Base-by-base conservation (phyloP, 2,329 filamentous ascomycete genomes). In the Gremmenia infestans region DNA sequence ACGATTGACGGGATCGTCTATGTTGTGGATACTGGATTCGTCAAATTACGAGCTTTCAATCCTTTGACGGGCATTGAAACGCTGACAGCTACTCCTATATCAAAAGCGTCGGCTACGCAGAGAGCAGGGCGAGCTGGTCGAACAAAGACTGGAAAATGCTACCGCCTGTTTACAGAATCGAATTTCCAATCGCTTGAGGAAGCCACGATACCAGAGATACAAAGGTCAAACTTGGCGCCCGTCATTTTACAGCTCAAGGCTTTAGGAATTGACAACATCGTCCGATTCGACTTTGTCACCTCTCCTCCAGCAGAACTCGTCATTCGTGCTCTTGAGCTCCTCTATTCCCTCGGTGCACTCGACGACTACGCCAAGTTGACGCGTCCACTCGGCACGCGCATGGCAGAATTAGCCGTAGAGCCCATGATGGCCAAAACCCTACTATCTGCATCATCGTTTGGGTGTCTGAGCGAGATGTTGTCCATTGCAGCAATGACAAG, bases 351-450 rank as follows among this genome's bases (percentile, higher is more conserved):
- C 5, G 91, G 91, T 6, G 91, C 91, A 0, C 75, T 99, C 12
- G 92, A 97, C 66, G 84, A 88, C 52, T 93, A 96, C 68, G 91
- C 91, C 14, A 95, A 93, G 68, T 81, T 99, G 28, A 97, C 93
- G 2, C 86, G 83, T 63, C 92, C 94, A 0, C 76, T 97, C n/a
- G 94, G 94, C 0, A 78, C 83, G 58, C 82, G 90, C 45, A 97
- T 97, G 91, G 93, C 94, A 0, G 93, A 97, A 70, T 77, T 99
- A 45, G 88, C 92, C 0, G 83, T 97, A 7, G 91, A 96, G 64
- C 94, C 94, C 0, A 97, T 97, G 91, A 94, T 97, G 81, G 90
- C 88, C 6, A 95, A 93, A 73, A 89, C 88, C 0, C 78, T 97
- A 4, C 82, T 97, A 8, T 83, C 86, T 17, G 88, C 92, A 0